These are phyloP conservation scores for Leptographium galeiforme DNA, from an alignment of 2,329 filamentous ascomycete species.

Conservation along the genomic window DNA sequence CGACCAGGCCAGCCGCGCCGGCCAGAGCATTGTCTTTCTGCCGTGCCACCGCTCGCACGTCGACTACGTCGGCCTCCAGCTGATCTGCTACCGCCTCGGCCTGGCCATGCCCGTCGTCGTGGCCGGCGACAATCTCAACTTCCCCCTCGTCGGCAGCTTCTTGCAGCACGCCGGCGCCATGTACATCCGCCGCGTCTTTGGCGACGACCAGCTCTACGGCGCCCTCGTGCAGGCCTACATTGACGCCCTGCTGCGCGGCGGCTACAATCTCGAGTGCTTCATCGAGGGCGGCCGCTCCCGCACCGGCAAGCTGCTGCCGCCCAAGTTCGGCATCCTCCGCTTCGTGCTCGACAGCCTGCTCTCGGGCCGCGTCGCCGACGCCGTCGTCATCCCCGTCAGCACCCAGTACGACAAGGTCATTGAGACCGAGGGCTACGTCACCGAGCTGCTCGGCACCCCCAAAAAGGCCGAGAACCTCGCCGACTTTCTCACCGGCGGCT, in stretches of 20 bases:
- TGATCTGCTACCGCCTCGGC: slow-evolving; percentile 90
- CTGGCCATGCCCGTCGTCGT: slow-evolving; percentile 83
- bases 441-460: slow-evolving; percentile 80
- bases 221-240: slow-evolving; percentile 95
- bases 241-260: slow-evolving; percentile 77
- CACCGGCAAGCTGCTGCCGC: slow-evolving; percentile 84
- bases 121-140: slow-evolving; percentile 90
- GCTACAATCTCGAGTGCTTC: slow-evolving; percentile 94
- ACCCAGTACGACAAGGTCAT: slow-evolving; percentile 99
- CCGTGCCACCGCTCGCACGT: slow-evolving; percentile 92
- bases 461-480: slow-evolving; percentile 91
- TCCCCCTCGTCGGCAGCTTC: slow-evolving; percentile 79
- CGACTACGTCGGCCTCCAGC: slow-evolving; percentile 86
- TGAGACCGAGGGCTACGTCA: slow-evolving; percentile 93
- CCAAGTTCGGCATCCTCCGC: slow-evolving; percentile 88
- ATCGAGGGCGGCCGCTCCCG: slow-evolving; percentile 89
- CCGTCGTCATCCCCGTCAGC: slow-evolving; percentile 87
- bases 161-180: slow-evolving; percentile 93
- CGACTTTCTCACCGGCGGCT: slow-evolving; percentile 73
- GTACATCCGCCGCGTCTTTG: slow-evolving; percentile 90
- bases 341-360: slow-evolving; percentile 86
- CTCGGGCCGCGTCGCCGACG: slow-evolving; percentile 76
- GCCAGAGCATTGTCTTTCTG: slow-evolving; percentile 90
- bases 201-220: slow-evolving; percentile 78
- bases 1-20: slow-evolving; percentile 67